A percentile compares a stretch with the other conserved stretches of the same genome.
Evolutionary conservation across 345 rosid genomes (phyloP).

Genomic region (Gossypium arboreum): DNA sequence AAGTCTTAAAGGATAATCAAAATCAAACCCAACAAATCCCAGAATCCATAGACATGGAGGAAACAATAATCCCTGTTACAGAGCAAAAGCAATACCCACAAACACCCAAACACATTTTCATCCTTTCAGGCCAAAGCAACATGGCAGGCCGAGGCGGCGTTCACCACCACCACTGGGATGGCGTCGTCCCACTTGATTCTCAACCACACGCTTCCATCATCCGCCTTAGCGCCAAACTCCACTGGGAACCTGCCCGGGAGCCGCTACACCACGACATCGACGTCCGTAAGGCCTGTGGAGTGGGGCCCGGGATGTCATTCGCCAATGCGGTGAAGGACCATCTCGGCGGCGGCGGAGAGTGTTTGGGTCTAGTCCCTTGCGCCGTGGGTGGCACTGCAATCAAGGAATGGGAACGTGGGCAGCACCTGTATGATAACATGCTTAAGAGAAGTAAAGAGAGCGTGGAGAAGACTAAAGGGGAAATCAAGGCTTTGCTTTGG

Average conservation of each 20-base stretch:
- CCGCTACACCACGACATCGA: slow-evolving; percentile 89
- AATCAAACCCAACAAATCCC: not conserved
- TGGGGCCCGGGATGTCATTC: slow-evolving; percentile 90
- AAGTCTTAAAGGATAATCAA: not conserved
- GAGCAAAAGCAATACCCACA: slow-evolving; percentile 1
- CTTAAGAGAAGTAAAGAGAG: slow-evolving; percentile 65
- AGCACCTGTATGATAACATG: slow-evolving; percentile 60
- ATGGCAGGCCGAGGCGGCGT: slow-evolving; percentile 93
- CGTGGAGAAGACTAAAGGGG: slow-evolving; percentile 44
- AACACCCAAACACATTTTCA: slow-evolving; percentile 46
- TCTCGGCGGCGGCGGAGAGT: not conserved
- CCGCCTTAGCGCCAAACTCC: slow-evolving; percentile 59
- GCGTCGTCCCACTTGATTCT: slow-evolving; percentile 62
- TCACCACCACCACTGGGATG: slow-evolving; percentile 64
- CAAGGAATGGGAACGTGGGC: slow-evolving; percentile 75
- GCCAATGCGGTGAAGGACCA: slow-evolving; percentile 46
- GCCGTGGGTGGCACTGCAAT: slow-evolving; percentile 96
- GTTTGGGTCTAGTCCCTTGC: slow-evolving; percentile 69
- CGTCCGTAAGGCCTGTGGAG: slow-evolving; percentile 58
- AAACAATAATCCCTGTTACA: slow-evolving; percentile 5
- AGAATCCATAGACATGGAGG: slow-evolving; percentile 10
- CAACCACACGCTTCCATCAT: slow-evolving; percentile 43
- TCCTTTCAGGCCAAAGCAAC: slow-evolving; percentile 93
- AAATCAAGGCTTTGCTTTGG: slow-evolving; percentile 74
- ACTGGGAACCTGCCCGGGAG: slow-evolving; percentile 64